Percentiles rank a stretch among this genome's conserved stretches.
phyloP scores from a whole-genome alignment of 768 basidiomycete species.

The Leccinum variicolor region DNA sequence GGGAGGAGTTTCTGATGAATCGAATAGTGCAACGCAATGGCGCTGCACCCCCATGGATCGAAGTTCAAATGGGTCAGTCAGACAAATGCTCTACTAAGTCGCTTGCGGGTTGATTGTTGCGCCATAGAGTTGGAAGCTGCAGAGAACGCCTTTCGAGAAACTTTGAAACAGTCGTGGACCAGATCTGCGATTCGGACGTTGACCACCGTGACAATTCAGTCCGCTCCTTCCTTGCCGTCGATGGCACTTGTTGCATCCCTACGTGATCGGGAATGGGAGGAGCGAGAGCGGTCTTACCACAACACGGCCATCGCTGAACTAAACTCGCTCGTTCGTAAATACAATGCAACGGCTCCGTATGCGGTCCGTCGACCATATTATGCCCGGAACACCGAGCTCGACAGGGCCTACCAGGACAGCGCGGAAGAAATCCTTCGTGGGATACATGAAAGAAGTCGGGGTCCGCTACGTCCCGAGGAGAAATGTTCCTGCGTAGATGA shows the following conservation, averaged over 20 bases:
- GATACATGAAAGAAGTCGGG: conserved; percentile 28
- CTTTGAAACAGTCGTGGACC: conserved; percentile 68
- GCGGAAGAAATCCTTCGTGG: conserved; percentile 50
- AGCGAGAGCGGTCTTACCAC: conserved; percentile 64
- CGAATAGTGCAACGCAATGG: conserved; percentile 79
- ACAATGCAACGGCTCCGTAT: conserved; percentile 79
- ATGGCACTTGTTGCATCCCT: conserved; percentile 40
- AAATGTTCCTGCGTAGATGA: conserved; percentile 8
- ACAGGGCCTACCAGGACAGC: conserved; percentile 46
- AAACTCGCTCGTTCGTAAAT: conserved; percentile 72
- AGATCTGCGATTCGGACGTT: conserved; percentile 68
- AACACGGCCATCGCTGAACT: conserved; percentile 65
- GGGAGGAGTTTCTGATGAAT: conserved; percentile 84
- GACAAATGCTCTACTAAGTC: not conserved
- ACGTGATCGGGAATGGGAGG: conserved; percentile 70
- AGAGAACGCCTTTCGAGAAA: conserved; percentile 56
- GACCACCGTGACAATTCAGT: conserved; percentile 39
- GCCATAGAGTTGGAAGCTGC: conserved; percentile 62
- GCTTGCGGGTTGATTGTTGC: conserved; percentile 1
- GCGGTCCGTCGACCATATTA: conserved; percentile 67
- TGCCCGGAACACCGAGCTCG: conserved; percentile 54
- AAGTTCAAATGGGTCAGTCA: conserved; percentile 65
- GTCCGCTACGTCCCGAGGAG: not conserved
- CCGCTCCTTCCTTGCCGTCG: conserved; percentile 38
- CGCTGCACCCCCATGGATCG: conserved; percentile 85